Evolutionary conservation across 495 filamentous ascomycete genomes (phyloP), one percentile per base, ranked within the genome.

Genomic region (Penicillium bovifimosum): DNA sequence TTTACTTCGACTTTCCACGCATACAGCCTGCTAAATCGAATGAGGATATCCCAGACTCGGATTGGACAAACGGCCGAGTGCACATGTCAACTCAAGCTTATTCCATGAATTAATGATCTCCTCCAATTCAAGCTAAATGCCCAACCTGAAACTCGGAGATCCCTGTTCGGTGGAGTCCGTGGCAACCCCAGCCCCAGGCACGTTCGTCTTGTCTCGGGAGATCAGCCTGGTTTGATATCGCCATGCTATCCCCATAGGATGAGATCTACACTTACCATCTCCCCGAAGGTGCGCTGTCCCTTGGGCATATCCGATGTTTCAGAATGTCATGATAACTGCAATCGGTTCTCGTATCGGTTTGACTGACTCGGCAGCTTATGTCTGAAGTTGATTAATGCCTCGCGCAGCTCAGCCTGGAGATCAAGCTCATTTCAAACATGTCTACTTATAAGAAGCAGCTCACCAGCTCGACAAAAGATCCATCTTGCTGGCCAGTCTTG

Each of bases 151-250:
- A 64, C 62, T 35, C 26, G 9, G 17, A 28, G 41, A 50, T 54
- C 52, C 52, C 41, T 48, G 55, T 42, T 61, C 55, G 59, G 59
- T 64, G 59, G 62, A 59, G 40, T 43, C 5, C 44, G 50, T 62
- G 62, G 55, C 59, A 56, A 18, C 47, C 58, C 48, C 41, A 40
- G 47, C 48, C 28, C 29, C 39, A 35, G 50, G 46, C 56, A 51
- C 47, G 27, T 59, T 50, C 52, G 52, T 20, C 55, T 61, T 53
- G 49, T 55, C 49, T 41, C 41, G 49, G 34, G 29, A 42, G 47
- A 38, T 41, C 41, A 17, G 28, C 20, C 53, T 24, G 36, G 9
- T 34, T 18, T 16, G 32, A 48, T 5, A 47, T 40, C 9, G 13
- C 26, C 34, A 28, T 29, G 11, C 9, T 28, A 3, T 28, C 28